Conservation (phyloP, 495 filamentous ascomycete genomes). For the Penicillium egyptiacum region DNA sequence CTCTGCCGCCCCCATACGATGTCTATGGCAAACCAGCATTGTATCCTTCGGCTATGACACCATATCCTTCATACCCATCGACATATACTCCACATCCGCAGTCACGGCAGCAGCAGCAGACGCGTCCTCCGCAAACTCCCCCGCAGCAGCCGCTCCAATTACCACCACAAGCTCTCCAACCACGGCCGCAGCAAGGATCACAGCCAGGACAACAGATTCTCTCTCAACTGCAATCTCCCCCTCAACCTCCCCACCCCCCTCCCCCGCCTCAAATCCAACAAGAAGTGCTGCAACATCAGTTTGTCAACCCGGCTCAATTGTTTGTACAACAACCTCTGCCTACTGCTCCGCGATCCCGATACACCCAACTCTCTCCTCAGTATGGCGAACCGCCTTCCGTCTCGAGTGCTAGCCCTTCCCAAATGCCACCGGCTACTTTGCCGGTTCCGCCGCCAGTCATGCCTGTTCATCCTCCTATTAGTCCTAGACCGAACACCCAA, state of each 20-base stretch:
- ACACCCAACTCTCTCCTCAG: conserved; percentile 26
- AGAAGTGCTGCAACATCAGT: conserved; percentile 40
- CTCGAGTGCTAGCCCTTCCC: conserved; percentile 23
- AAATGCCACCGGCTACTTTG: conserved; percentile 22
- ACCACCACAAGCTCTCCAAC: conserved; percentile 7
- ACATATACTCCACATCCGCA: conserved; percentile 30
- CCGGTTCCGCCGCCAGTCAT: conserved; percentile 4
- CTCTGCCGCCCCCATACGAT: conserved; percentile 37
- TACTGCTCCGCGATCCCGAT: conserved; percentile 33
- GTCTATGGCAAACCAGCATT: conserved; percentile 41
- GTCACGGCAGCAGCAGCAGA: conserved; percentile 15
- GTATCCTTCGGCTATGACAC: conserved; percentile 43
- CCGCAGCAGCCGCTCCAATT: conserved; percentile 23
- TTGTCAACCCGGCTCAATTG: conserved; percentile 44
- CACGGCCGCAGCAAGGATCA: conserved; percentile 15
- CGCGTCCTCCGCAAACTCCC: conserved; percentile 18
- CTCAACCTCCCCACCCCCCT: conserved; percentile 21
- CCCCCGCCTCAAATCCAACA: conserved; percentile 31
- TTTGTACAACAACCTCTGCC: conserved; percentile 40
- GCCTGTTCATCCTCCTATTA: conserved; percentile 4
- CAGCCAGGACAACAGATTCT: conserved; percentile 13
- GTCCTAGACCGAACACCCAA: conserved; percentile 5
- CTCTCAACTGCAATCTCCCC: conserved; percentile 23
- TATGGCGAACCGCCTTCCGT: conserved; percentile 29
- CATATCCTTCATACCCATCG: conserved; percentile 33